Conservation (phyloP, 225 moss, liverwort and hornwort species). For the Pleurozium schreberi region DNA sequence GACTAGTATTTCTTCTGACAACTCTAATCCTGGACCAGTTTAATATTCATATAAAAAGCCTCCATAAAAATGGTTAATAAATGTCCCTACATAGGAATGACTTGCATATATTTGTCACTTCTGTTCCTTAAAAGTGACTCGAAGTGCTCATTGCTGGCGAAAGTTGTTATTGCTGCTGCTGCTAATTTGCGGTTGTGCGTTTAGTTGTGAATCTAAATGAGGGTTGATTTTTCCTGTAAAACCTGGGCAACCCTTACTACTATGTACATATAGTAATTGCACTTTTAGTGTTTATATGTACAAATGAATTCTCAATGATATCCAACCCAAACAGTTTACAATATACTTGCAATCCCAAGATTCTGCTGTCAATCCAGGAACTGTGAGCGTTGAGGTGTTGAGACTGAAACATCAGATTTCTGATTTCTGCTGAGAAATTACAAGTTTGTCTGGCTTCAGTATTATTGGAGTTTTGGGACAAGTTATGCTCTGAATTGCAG, state of each 20-base stretch:
- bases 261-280: background rate
- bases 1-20: conserved; percentile 26
- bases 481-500: background rate
- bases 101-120: background rate
- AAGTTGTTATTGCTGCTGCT: background rate
- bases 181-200: background rate
- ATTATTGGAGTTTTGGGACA: background rate
- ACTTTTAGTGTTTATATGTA: background rate
- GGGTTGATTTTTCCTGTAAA: background rate
- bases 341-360: background rate
- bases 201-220: background rate
- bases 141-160: background rate
- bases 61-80: background rate
- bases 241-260: background rate
- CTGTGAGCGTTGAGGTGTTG: background rate
- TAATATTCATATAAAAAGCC: background rate
- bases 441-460: background rate
- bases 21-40: conserved; percentile 7
- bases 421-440: background rate
- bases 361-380: background rate
- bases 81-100: background rate
- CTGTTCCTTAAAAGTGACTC: background rate
- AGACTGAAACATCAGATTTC: background rate
- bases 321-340: background rate
- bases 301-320: background rate